Evolutionary conservation across 257 asterid genomes (phyloP).

Genomic region (Anisodus acutangulus): DNA sequence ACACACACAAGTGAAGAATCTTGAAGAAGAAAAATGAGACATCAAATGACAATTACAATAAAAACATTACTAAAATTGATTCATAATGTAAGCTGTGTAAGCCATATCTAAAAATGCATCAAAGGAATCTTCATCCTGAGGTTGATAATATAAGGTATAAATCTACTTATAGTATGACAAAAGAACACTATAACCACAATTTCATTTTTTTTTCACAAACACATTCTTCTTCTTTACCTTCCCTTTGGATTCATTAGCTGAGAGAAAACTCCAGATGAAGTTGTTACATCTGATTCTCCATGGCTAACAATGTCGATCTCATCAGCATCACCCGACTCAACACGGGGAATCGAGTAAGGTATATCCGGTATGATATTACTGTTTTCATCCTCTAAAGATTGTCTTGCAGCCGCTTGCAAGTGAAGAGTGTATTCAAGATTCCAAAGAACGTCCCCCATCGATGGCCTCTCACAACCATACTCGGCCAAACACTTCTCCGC

Average conservation of each 20-base stretch:
- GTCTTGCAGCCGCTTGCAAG: slow-evolving; percentile 41
- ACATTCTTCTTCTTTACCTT: slow-evolving; percentile 23
- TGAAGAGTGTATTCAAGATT: slow-evolving; percentile 43
- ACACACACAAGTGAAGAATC: not conserved
- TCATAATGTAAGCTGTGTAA: not conserved
- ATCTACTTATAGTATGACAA: slow-evolving; percentile 19
- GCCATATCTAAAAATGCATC: not conserved
- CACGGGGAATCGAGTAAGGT: slow-evolving; percentile 36
- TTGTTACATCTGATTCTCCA: slow-evolving; percentile 37
- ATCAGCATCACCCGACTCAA: slow-evolving; percentile 28
- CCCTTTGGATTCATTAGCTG: slow-evolving; percentile 44
- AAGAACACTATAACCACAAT: not conserved
- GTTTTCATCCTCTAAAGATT: slow-evolving; percentile 28
- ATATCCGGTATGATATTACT: slow-evolving; percentile 37
- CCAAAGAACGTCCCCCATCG: slow-evolving; percentile 52
- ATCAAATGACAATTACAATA: not conserved
- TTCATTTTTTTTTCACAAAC: not conserved
- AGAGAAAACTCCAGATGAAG: slow-evolving; percentile 41
- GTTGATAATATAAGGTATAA: slow-evolving; percentile 5
- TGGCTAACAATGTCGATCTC: slow-evolving; percentile 36
- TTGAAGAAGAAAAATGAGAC: not conserved
- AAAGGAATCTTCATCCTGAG: not conserved
- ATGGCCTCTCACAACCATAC: slow-evolving; percentile 44
- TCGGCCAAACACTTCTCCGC: slow-evolving; percentile 48
- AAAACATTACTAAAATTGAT: not conserved